These are phyloP conservation scores for Cocos nucifera DNA, from an alignment of 176 grass and related monocot genomes.

Conservation along the genomic window DNA sequence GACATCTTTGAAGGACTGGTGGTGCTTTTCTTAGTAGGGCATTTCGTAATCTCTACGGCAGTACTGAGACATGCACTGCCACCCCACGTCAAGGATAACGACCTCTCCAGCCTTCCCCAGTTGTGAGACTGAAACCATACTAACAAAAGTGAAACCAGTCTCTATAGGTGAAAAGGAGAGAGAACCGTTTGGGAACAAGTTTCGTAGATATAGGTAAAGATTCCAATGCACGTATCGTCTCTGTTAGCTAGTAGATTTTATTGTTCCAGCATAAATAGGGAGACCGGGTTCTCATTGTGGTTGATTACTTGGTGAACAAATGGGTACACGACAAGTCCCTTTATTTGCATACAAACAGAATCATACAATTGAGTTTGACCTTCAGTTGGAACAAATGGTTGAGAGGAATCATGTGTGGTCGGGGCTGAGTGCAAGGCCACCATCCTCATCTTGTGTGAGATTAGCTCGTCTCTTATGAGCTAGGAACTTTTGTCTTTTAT, in stretches of 20 bases:
- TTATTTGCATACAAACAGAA: background rate
- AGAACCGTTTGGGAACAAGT: background rate
- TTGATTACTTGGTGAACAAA: too few species aligned
- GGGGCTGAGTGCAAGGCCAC: background rate
- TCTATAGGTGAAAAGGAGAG: background rate
- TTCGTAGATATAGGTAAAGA: too few species aligned
- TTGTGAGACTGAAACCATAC: too few species aligned
- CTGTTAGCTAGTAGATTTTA: too few species aligned
- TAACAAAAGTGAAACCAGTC: too few species aligned
- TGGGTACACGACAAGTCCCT: too few species aligned
- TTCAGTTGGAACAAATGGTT: background rate
- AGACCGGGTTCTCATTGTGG: too few species aligned
- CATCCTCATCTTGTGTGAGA: background rate
- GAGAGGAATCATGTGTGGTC: background rate
- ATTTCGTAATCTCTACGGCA: conserved; percentile 6
- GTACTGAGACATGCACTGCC: background rate
- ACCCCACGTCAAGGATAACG: conserved; percentile 3
- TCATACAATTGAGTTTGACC: background rate
- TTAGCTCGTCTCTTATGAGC: too few species aligned
- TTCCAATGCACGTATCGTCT: too few species aligned
- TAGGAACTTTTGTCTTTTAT: too few species aligned
- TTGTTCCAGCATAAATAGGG: too few species aligned
- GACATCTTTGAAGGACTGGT: too few species aligned
- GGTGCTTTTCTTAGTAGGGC: background rate
- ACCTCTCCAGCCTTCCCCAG: background rate